A percentile compares a stretch with the other conserved stretches of the same genome.
Evolutionary conservation across 176 grass and related monocot species (phyloP).

Genomic region (Aegilops speltoides): DNA sequence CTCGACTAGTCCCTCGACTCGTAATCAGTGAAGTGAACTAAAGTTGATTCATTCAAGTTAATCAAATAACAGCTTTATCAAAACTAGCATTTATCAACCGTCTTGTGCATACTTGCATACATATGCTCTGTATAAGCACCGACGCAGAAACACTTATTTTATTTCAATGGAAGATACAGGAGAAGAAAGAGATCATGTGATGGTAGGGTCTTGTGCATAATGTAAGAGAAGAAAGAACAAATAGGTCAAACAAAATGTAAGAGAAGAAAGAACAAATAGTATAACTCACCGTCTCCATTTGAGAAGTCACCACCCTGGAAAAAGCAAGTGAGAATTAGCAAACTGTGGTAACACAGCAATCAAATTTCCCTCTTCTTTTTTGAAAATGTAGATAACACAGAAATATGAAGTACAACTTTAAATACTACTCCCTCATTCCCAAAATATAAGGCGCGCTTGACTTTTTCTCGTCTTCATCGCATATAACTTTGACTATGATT

Average conservation of each 20-base stretch:
- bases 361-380: not conserved
- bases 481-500: too few relatives aligned
- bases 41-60: not conserved
- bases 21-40: not conserved
- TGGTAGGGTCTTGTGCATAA: too few relatives aligned
- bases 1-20: too few relatives aligned
- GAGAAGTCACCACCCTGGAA: slow-evolving; percentile 88
- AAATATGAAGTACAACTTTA: slow-evolving; percentile 49
- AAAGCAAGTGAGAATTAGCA: slow-evolving; percentile 28
- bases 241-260: not conserved
- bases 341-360: slow-evolving; percentile 18
- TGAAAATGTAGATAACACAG: slow-evolving; percentile 19
- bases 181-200: slow-evolving; percentile 1
- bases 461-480: not conserved
- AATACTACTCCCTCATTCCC: slow-evolving; percentile 38
- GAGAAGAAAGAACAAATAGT: slow-evolving; percentile 17
- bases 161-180: slow-evolving; percentile 17
- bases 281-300: slow-evolving; percentile 79
- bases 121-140: not conserved
- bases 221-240: not conserved
- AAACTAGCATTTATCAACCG: slow-evolving; percentile 1
- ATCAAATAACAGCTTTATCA: not conserved
- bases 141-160: not conserved
- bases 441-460: not conserved
- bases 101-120: not conserved